A percentile compares a stretch with the other conserved stretches of the same genome.
These are phyloP conservation scores for Mycosphaerella arachidis DNA, from an alignment of 2,329 filamentous ascomycete species.

Conservation along the genomic window DNA sequence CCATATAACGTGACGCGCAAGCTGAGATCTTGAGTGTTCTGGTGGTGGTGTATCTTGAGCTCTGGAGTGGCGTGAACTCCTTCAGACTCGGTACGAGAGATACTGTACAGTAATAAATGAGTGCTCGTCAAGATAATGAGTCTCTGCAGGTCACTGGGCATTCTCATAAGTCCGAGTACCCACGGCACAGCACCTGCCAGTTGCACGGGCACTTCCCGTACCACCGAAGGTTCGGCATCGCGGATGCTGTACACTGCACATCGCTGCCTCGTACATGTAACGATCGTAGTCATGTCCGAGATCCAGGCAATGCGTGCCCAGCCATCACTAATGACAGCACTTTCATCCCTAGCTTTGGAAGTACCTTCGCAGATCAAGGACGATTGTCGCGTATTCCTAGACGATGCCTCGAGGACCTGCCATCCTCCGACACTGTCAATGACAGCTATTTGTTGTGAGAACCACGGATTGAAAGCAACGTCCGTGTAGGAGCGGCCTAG, in stretches of 20 bases:
- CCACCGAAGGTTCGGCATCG: slow-evolving; percentile 13
- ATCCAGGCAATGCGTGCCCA: slow-evolving; percentile 51
- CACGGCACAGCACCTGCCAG: slow-evolving; percentile 36
- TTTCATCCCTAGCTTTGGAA: neutral
- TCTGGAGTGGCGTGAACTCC: slow-evolving; percentile 29
- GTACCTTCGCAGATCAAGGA: neutral
- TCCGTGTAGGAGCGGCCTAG: slow-evolving; percentile 37
- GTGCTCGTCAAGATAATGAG: slow-evolving; percentile 48
- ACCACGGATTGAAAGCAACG: slow-evolving; percentile 61
- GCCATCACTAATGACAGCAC: slow-evolving; percentile 36
- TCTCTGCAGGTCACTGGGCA: slow-evolving; percentile 45
- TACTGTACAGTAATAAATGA: slow-evolving; percentile 41
- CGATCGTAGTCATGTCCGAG: slow-evolving; percentile 43
- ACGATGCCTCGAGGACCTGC: slow-evolving; percentile 61
- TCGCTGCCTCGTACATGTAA: slow-evolving; percentile 49
- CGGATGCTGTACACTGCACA: slow-evolving; percentile 35
- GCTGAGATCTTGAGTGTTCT: slow-evolving; percentile 50
- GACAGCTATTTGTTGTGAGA: slow-evolving; percentile 58
- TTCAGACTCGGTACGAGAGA: slow-evolving; percentile 17
- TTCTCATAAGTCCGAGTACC: slow-evolving; percentile 56
- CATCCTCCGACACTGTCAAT: slow-evolving; percentile 63
- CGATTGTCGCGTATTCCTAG: slow-evolving; percentile 5
- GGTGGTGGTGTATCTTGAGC: slow-evolving; percentile 49
- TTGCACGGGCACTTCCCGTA: slow-evolving; percentile 16
- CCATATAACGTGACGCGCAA: slow-evolving; percentile 36